Conservation (phyloP, 257 asterid species). For the Fraxinus pennsylvanica region DNA sequence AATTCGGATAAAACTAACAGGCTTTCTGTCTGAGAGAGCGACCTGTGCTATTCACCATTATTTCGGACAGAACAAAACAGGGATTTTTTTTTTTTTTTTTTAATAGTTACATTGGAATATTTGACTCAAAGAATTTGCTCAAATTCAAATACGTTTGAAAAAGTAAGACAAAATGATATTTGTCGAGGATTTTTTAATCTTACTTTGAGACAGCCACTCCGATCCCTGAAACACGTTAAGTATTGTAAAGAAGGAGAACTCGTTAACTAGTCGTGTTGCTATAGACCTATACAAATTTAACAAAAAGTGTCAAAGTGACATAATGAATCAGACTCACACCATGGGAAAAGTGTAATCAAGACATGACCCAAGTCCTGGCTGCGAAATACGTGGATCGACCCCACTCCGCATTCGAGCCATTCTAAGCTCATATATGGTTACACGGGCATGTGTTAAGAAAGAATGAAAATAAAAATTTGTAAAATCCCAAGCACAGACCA, state of each 20-base stretch:
- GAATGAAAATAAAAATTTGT: too few relatives aligned
- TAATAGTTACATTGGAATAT: background rate
- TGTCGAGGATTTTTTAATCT: background rate
- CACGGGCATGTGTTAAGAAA: background rate
- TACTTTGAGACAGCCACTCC: background rate
- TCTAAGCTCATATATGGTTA: background rate
- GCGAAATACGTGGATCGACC: background rate
- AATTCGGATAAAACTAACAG: constrained; percentile 1
- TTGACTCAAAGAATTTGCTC: background rate
- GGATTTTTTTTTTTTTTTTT: background rate
- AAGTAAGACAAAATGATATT: constrained; percentile 27
- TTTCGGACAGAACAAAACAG: background rate
- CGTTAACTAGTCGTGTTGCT: background rate
- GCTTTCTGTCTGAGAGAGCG: constrained; percentile 4
- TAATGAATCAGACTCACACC: too few relatives aligned
- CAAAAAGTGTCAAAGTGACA: too few relatives aligned
- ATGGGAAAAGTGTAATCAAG: too few relatives aligned
- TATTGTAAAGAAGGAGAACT: background rate
- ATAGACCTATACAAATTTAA: too few relatives aligned
- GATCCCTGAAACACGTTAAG: background rate
- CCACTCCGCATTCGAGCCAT: too few relatives aligned
- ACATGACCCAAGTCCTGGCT: too few relatives aligned
- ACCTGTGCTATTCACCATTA: constrained; percentile 8
- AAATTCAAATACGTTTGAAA: background rate
- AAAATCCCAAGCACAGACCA: background rate